Evolutionary conservation across 345 rosid species (phyloP).

Genomic region (Salix suchowensis): DNA sequence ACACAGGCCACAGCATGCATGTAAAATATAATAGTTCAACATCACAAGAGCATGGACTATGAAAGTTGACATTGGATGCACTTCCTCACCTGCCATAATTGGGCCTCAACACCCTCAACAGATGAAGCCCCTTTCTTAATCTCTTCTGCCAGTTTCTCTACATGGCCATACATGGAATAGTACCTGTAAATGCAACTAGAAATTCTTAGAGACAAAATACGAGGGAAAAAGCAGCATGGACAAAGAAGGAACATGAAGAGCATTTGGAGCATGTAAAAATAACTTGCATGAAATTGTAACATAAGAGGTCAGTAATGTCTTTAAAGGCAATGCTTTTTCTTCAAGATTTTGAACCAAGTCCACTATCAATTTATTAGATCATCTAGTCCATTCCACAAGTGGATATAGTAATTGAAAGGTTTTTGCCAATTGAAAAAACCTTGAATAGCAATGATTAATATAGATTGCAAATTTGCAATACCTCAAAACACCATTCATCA

Average conservation of each 20-base stretch:
- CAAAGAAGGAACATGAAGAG: neutral
- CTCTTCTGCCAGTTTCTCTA: constrained; percentile 86
- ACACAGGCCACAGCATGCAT: neutral
- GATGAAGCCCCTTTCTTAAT: constrained; percentile 88
- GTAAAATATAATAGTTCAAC: constrained; percentile 1
- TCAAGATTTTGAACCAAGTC: neutral
- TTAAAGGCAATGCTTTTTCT: neutral
- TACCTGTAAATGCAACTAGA: constrained; percentile 45
- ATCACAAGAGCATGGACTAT: neutral
- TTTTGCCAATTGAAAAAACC: neutral
- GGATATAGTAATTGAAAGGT: neutral
- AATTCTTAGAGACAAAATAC: neutral
- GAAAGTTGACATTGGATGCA: neutral
- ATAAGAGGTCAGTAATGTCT: neutral
- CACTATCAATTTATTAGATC: neutral
- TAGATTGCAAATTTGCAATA: neutral
- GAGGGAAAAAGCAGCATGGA: neutral
- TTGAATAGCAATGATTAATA: neutral
- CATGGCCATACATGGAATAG: constrained; percentile 97
- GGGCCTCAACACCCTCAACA: constrained; percentile 94
- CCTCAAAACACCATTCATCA: neutral
- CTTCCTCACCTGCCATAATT: constrained; percentile 73
- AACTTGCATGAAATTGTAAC: neutral
- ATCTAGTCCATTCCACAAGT: neutral
- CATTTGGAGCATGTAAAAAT: neutral